Evolutionary conservation across 345 rosid species (phyloP).

Genomic region (Euclidium syriacum): DNA sequence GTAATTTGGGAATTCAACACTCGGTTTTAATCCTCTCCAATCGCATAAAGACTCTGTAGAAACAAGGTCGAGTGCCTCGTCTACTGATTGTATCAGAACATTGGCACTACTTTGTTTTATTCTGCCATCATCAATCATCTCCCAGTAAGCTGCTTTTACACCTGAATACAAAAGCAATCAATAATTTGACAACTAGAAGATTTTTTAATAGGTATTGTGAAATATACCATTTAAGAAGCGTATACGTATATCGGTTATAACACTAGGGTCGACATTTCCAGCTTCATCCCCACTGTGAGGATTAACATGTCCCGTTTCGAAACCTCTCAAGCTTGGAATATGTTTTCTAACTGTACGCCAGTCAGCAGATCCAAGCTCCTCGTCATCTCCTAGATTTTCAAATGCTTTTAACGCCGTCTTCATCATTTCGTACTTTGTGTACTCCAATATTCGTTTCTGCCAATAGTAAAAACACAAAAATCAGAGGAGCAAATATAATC

Average conservation of each 20-base stretch:
- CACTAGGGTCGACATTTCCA: slow-evolving; percentile 47
- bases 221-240: slow-evolving; percentile 79
- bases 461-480: slow-evolving; percentile 14
- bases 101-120: slow-evolving; percentile 55
- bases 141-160: slow-evolving; percentile 95
- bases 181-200: neutral
- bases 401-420: slow-evolving; percentile 72
- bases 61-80: slow-evolving; percentile 73
- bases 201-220: neutral
- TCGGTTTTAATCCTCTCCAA: slow-evolving; percentile 68
- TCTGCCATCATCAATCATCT: slow-evolving; percentile 92
- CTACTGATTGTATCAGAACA: slow-evolving; percentile 82
- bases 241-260: slow-evolving; percentile 64
- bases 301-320: slow-evolving; percentile 42
- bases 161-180: slow-evolving; percentile 40
- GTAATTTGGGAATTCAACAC: slow-evolving; percentile 62
- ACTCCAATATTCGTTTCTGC: slow-evolving; percentile 72
- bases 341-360: slow-evolving; percentile 74
- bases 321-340: slow-evolving; percentile 51
- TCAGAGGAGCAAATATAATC: neutral
- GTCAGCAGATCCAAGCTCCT: slow-evolving; percentile 92
- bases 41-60: slow-evolving; percentile 62
- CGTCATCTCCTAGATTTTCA: slow-evolving; percentile 84
- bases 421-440: slow-evolving; percentile 84
- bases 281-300: slow-evolving; percentile 43